Percentiles rank a stretch among this genome's conserved stretches.
These are phyloP conservation scores for Corchorus olitorius DNA, from an alignment of 345 rosid species.

Conservation along the genomic window DNA sequence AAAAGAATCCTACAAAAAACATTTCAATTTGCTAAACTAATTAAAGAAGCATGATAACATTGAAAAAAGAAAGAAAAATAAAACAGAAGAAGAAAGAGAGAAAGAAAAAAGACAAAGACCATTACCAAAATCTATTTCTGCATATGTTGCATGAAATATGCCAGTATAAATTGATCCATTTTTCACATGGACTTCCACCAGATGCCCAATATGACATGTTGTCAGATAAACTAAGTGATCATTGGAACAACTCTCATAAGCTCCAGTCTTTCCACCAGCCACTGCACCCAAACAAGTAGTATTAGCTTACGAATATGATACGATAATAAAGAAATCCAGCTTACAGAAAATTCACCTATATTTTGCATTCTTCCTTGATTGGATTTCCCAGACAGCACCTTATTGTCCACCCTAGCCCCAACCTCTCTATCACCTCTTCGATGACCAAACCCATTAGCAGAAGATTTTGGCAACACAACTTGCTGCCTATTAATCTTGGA, in stretches of 20 bases:
- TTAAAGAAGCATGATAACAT: not conserved
- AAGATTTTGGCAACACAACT: slow-evolving; percentile 45
- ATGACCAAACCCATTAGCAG: slow-evolving; percentile 67
- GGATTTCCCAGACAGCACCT: slow-evolving; percentile 57
- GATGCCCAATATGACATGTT: slow-evolving; percentile 75
- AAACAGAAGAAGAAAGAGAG: no score
- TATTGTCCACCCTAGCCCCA: slow-evolving; percentile 51
- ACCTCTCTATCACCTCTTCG: slow-evolving; percentile 65
- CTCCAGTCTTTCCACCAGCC: slow-evolving; percentile 50
- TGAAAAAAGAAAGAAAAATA: not conserved
- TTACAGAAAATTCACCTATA: slow-evolving; percentile 43
- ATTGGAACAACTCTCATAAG: slow-evolving; percentile 47
- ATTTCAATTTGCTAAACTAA: slow-evolving; percentile 16
- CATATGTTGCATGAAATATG: slow-evolving; percentile 74
- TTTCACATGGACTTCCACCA: slow-evolving; percentile 87
- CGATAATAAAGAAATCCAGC: slow-evolving; percentile 13
- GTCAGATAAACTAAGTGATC: slow-evolving; percentile 73
- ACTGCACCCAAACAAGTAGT: slow-evolving; percentile 37
- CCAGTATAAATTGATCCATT: slow-evolving; percentile 86
- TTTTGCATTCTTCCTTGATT: slow-evolving; percentile 41
- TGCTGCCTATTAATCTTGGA: slow-evolving; percentile 53
- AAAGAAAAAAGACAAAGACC: slow-evolving; percentile 24
- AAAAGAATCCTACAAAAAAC: not conserved
- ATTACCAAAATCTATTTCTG: slow-evolving; percentile 79
- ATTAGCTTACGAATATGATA: slow-evolving; percentile 24